Base-by-base conservation (phyloP, 768 basidiomycete genomes). In the Piloderma croceum region DNA sequence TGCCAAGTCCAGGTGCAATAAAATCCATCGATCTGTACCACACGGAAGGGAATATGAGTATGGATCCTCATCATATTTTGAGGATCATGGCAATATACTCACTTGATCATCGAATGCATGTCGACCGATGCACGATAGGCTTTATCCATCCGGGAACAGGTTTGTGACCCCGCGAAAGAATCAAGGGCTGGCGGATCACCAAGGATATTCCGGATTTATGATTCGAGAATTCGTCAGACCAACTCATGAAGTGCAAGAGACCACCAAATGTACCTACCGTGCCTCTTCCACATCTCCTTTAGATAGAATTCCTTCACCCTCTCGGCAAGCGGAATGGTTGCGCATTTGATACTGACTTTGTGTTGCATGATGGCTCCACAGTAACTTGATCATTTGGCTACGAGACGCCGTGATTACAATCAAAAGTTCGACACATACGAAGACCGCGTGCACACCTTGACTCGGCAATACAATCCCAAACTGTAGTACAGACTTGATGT, bases 401-500 rank as follows among this genome's bases (percentile, higher is more conserved):
- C 4, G 37, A 24, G 31, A 13, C n/a, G n/a, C n/a, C n/a, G n/a
- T n/a, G n/a, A n/a, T n/a, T n/a, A n/a, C n/a, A n/a, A n/a, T n/a
- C n/a, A n/a, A n/a, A n/a, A n/a, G n/a, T n/a, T n/a, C n/a, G n/a
- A n/a, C n/a, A n/a, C n/a, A n/a, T n/a, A n/a, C n/a, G n/a, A n/a
- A n/a, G n/a, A n/a, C n/a, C n/a, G n/a, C n/a, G n/a, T n/a, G n/a
- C n/a, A n/a, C 46, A 88, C 89, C 56, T 85, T 69, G 62, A 98
- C 93, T 36, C 94, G 83, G 68, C 84, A 74, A 64, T 94, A 91
- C 52, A 97, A 73, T 13, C 94, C 93, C n/a, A 97, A 75, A 64
- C 97, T 93, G 64, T 79, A 97, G 69, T 98, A n/a, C n/a, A n/a
- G n/a, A 98, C 66, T 98, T 98, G 75, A 99, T 88, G 57, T 99